Evolutionary conservation across 441 rosid species (phyloP), one percentile per base, ranked within the genome.

Genomic region (Pelargonium australe): DNA sequence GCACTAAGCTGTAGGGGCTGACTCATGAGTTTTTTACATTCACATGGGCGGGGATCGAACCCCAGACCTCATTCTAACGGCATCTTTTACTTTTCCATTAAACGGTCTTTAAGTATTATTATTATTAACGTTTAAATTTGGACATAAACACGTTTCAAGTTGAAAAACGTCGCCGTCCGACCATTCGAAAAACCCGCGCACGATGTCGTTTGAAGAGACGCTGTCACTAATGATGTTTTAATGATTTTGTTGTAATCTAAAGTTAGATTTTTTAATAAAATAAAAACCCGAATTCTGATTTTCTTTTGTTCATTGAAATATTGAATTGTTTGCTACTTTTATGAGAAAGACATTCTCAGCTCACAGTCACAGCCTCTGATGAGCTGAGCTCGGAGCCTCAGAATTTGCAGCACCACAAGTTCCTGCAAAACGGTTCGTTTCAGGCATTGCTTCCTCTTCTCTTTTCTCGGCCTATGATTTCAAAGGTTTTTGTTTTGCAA

Each of bases 341-440:
- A 16, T 14, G 60, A 53, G 19, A 14, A 1, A 53, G 60, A 53
- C 23, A 53, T 53, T 53, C 20, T 12, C 17, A 4, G 20, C 4
- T 53, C 60, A n/a, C 60, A 53, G 20, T 53, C 60, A n/a, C 60
- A 53, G 20, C n/a, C 58, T 13, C 13, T 51, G 58, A 51, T 51
- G 13, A 51, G 37, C 37, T 34, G 37, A 51, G 2, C 58, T 51
- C 58, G 2, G 58, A 51, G 58, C 0, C 60, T 12, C 60, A 53
- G 17, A 53, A 53, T 53, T 53, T 53, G 60, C 60, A 53, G 60
- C 4, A 0, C 19, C 58, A n/a, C 58, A 13, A 51, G 58, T 17
- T 51, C 7, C 60, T 53, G 20, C 60, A 53, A 53, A n/a, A 53
- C 60, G 60, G 14, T 53, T 14, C 60, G 60, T 53, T 53, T 53